Base-by-base conservation (phyloP, 2,329 filamentous ascomycete species). In the Aaosphaeria arxii region DNA sequence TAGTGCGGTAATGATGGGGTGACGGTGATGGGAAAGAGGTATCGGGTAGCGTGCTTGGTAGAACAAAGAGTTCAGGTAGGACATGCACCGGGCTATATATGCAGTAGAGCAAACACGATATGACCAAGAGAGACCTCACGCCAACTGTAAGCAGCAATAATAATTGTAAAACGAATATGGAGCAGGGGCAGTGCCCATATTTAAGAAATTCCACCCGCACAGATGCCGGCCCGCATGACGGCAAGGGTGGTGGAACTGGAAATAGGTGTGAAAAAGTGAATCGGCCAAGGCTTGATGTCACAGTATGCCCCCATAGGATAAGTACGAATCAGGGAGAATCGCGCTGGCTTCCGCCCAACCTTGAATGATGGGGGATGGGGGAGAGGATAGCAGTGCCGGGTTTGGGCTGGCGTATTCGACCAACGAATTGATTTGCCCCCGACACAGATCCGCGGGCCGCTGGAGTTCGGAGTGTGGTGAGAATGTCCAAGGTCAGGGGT, bases 241-340 rank as follows among this genome's bases (percentile, higher is more conserved):
- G 64, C 63, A 66, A 63, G 63, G 59, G 58, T 62, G 64, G 61
- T 55, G 44, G 50, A 56, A 59, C 11, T 55, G 44, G 49, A 42
- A 58, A 52, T 58, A 53, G 50, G 58, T 49, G 54, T 58, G 56
- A 53, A 56, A 44, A 52, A 53, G 42, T 13, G 44, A 55, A 41
- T 48, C 30, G 46, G 63, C 64, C 61, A 63, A 63, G 60, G 42
- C 52, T 59, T 62, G 60, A 65, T 62, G 63, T 63, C 63, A 66
- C 61, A 41, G 51, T 58, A 42, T 45, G 45, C 35, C 44, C 48
- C 49, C 47, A 51, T 53, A 24, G 17, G 17, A 24, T 24, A 24
- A 24, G 17, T 24, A 43, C 56, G 50, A 58, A 59, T 60, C 56
- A 62, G 59, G 56, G 53, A 49, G 52, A 47, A 36, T 46, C 44